Percentiles rank a stretch among this genome's conserved stretches.
phyloP scores from a whole-genome alignment of 495 filamentous ascomycete species.

The Schizothecium vesticola region DNA sequence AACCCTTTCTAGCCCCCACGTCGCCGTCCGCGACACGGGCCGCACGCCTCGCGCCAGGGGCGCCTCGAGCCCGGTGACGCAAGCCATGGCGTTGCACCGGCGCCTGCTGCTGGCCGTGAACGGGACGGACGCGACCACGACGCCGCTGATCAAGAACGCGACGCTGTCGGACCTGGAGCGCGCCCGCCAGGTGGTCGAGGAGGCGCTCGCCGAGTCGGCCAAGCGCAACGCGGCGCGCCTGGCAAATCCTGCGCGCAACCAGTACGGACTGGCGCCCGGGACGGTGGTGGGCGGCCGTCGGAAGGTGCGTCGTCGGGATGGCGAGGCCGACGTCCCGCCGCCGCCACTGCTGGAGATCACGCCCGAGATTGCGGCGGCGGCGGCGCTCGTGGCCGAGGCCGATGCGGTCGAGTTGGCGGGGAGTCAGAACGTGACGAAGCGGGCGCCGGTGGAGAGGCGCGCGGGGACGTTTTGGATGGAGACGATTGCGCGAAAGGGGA shows the following conservation, averaged over 20 bases:
- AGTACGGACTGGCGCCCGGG: background rate
- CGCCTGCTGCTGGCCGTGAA: background rate
- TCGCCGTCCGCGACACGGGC: background rate
- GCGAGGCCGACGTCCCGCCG: background rate
- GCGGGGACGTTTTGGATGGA: conserved; percentile 13
- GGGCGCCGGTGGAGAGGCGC: background rate
- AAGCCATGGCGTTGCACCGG: background rate
- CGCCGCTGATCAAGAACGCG: background rate
- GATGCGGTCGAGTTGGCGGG: conserved; percentile 13
- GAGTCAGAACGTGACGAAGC: background rate
- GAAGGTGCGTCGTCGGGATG: background rate
- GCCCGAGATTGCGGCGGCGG: conserved; percentile 24
- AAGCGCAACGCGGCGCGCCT: background rate
- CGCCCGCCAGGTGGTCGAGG: background rate
- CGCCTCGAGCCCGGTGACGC: background rate
- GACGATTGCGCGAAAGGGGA: conserved; percentile 1
- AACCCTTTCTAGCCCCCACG: background rate
- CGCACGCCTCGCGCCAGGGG: background rate
- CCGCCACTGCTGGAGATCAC: conserved; percentile 26
- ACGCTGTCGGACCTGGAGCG: background rate
- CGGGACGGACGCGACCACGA: background rate
- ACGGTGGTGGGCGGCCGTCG: background rate
- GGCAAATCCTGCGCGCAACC: background rate
- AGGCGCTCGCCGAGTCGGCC: background rate
- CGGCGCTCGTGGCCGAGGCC: conserved; percentile 29